Base-by-base conservation (phyloP, 1,284 basidiomycete genomes). In the Chalciporus sp. region DNA sequence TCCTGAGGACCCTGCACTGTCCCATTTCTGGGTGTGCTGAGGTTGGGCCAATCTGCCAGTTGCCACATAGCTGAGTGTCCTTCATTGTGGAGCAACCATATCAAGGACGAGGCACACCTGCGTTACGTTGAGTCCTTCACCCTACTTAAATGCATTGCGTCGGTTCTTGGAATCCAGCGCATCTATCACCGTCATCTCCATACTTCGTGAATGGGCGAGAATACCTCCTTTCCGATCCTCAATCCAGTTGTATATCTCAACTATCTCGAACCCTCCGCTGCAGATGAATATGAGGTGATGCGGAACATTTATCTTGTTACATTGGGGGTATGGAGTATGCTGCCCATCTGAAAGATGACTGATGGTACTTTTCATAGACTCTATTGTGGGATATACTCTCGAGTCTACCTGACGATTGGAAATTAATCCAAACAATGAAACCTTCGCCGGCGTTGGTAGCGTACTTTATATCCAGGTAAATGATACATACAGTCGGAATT, bases 401-500 rank as follows among this genome's bases (percentile, higher is more conserved):
- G 19, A 69, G 59, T 40, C 16, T 69, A 20, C 57, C 53, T 11
- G 28, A 42, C 2, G 65, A 68, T 42, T 57, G 49, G 52, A 57
- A 26, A 42, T 14, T 68, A 6, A 53, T 62, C 41, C 56, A 46
- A 42, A 63, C 54, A 16, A 50, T 42, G n/a, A 58, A 46, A 40
- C 40, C 33, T 17, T 58, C 58, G 4, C 42, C 53, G 0, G 56
- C 58, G 29, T 29, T 68, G 7, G 48, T 65, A 12, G 68, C 66
- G 16, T 70, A 71, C 44, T 55, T 69, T 45, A 42, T 51, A 35
- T 65, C 67, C 19, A 66, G 69, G 69, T 67, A 53, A 43, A 2
- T 48, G 31, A 17, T 23, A 20, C 17, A 42, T n/a, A 42, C 33
- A 28, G 28, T 45, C 12, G 11, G 5, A 12, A 42, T 48, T 33